Evolutionary conservation across 2,329 filamentous ascomycete genomes (phyloP).

Genomic region (Mycosphaerella sp.): DNA sequence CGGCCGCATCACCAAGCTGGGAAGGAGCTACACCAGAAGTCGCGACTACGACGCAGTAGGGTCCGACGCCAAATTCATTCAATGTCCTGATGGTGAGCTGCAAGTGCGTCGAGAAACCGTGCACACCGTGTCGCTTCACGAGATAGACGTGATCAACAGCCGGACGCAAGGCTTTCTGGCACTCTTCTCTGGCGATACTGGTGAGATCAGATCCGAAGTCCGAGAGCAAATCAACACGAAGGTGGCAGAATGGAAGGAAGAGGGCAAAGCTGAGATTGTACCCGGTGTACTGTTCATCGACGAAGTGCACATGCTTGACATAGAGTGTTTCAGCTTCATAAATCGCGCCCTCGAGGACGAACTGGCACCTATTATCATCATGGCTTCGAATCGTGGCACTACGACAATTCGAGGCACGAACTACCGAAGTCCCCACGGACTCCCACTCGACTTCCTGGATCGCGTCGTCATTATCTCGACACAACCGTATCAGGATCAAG

Average conservation of each 20-base stretch:
- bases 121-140: constrained; percentile 92
- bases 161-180: constrained; percentile 97
- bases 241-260: constrained; percentile 98
- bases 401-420: constrained; percentile 89
- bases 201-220: constrained; percentile 95
- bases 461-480: constrained; percentile 95
- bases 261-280: constrained; percentile 97
- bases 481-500: constrained; percentile 70
- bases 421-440: constrained; percentile 86
- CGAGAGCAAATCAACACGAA: constrained; percentile 99
- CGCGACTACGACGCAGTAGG: constrained; percentile 99
- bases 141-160: constrained; percentile 99
- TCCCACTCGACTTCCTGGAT: constrained; percentile 93
- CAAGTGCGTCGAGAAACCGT: constrained; percentile 96
- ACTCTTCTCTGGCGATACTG: constrained; percentile 95
- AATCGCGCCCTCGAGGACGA: constrained; percentile 95
- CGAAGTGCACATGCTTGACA: constrained; percentile 99
- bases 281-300: constrained; percentile 97
- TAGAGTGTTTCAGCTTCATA: constrained; percentile 98
- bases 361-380: constrained; percentile 94
- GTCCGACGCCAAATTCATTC: constrained; percentile 94
- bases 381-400: constrained; percentile 94
- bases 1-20: constrained; percentile 95
- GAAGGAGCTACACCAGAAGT: constrained; percentile 87
- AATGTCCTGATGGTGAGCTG: constrained; percentile 94